Conservation (phyloP, 2,329 filamentous ascomycete species). For the Bipolaris bicolor region DNA sequence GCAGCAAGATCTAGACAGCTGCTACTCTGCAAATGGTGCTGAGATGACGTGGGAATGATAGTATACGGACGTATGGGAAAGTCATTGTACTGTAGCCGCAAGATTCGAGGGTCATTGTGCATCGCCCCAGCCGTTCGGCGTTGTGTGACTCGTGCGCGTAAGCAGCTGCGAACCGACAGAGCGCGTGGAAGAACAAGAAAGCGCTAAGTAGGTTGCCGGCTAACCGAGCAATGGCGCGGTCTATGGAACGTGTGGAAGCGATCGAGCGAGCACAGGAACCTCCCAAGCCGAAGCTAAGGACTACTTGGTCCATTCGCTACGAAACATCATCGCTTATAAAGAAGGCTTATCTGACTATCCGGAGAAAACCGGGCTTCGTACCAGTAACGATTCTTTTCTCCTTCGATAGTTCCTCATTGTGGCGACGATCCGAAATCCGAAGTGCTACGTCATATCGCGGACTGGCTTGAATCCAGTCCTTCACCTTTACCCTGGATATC, state of each 20-base stretch:
- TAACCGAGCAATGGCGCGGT: neutral
- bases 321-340: neutral
- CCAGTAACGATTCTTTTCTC: too few relatives aligned
- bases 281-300: neutral
- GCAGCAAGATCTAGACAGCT: neutral
- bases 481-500: too few relatives aligned
- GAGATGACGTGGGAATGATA: neutral
- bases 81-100: neutral
- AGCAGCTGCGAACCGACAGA: neutral
- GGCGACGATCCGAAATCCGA: too few relatives aligned
- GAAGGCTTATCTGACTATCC: neutral
- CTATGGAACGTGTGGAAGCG: neutral
- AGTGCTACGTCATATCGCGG: too few relatives aligned
- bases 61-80: neutral
- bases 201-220: neutral
- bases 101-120: neutral
- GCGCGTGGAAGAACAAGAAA: too few relatives aligned
- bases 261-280: neutral
- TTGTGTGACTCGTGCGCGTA: neutral
- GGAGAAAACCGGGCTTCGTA: neutral
- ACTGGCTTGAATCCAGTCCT: too few relatives aligned
- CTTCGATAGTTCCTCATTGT: too few relatives aligned
- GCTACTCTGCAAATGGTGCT: neutral
- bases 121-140: neutral
- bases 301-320: neutral